These are phyloP conservation scores for Dentipellis fragilis DNA, from an alignment of 768 basidiomycete species.

Conservation along the genomic window DNA sequence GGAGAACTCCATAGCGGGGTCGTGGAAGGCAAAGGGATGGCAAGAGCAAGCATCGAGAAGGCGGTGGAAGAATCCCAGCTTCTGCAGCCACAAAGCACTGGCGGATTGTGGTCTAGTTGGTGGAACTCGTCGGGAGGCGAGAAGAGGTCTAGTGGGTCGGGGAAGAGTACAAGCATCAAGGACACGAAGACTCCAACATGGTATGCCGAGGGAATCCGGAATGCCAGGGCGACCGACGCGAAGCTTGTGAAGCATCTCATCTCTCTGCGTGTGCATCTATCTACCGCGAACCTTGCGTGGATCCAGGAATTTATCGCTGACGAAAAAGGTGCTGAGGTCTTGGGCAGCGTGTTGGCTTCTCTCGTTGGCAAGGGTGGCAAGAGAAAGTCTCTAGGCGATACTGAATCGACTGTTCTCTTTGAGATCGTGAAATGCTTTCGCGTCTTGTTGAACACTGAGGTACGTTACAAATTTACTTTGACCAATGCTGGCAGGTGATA, in stretches of 20 bases:
- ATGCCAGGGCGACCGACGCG: slow-evolving; percentile 38
- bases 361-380: slow-evolving; percentile 64
- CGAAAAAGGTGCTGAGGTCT: slow-evolving; percentile 54
- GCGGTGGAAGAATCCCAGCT: slow-evolving; percentile 15
- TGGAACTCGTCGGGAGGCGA: slow-evolving; percentile 63
- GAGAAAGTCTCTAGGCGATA: slow-evolving; percentile 47
- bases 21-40: neutral
- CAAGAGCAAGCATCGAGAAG: slow-evolving; percentile 2
- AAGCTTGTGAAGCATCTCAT: slow-evolving; percentile 72
- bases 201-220: slow-evolving; percentile 55
- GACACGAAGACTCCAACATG: slow-evolving; percentile 40
- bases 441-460: slow-evolving; percentile 78
- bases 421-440: slow-evolving; percentile 76
- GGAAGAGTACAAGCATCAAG: slow-evolving; percentile 23
- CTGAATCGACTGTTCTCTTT: slow-evolving; percentile 55
- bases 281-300: slow-evolving; percentile 72
- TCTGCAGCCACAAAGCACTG: slow-evolving; percentile 59
- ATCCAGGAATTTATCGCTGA: slow-evolving; percentile 64
- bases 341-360: slow-evolving; percentile 46
- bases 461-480: slow-evolving; percentile 23
- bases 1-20: slow-evolving; percentile 25
- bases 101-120: slow-evolving; percentile 68
- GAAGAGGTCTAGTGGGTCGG: slow-evolving; percentile 19
- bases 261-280: slow-evolving; percentile 74
- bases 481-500: neutral